Base-by-base conservation (phyloP, 1,284 basidiomycete genomes). In the Heterobasidion occidentale region DNA sequence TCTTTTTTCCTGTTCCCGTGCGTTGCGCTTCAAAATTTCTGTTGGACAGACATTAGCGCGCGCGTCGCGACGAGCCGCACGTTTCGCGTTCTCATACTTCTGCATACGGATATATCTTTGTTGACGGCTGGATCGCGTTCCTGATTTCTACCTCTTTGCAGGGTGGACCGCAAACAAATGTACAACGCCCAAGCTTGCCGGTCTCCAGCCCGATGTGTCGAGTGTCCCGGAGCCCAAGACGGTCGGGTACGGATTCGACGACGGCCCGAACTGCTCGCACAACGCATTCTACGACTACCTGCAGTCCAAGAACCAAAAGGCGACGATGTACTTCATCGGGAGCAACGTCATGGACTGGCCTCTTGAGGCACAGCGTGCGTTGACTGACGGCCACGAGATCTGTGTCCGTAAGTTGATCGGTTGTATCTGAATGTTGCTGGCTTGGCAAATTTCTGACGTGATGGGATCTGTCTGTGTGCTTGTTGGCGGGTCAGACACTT, bases 271-370 rank as follows among this genome's bases (percentile, higher is more conserved):
- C 53, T 90, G 89, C 55, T 85, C 78, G 2, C 79, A 82, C 56
- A 79, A 82, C 54, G 73, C 73, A 4, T 82, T 88, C 58, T 84
- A 89, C 55, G 72, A 86, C 63, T 87, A 75, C 62, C 73, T 92
- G 56, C 65, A 74, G 42, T 67, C 77, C 50, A 72, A 89, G 60
- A 74, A 87, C 59, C 77, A 92, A 70, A 88, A 83, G 72, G 83
- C 90, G 19, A 92, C 89, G 7, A 76, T 83, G 77, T 92, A 89
- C 71, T 92, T 84, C 68, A 81, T 92, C 56, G 90, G 91, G 42
- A 89, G 87, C 54, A 90, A 87, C 48, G 80, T 90, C 51, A 77
- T 85, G 62, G 77, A 89, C 62, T 88, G 84, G 69, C 80, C 87
- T 20, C 78, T 84, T 4, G 81, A 89, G 64, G 87, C 88, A 54